phyloP scores from a whole-genome alignment of 1,139 yeast species.

The Suhomyces wounanorum region DNA sequence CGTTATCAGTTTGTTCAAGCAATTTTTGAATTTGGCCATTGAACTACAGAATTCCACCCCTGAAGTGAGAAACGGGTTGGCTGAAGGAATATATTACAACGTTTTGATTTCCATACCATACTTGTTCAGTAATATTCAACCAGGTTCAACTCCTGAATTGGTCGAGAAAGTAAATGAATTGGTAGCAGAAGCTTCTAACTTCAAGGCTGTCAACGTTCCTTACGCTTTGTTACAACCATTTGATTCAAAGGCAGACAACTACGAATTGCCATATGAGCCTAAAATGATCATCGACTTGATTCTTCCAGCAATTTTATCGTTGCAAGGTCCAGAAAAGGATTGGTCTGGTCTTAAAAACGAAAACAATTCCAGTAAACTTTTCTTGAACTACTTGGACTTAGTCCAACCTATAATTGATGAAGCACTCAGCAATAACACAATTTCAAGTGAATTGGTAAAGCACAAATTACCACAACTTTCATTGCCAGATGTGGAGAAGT shows the following conservation, averaged over 20 bases:
- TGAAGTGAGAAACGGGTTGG: conserved; percentile 53
- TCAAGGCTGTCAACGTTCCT: conserved; percentile 28
- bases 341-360: conserved; percentile 25
- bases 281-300: conserved; percentile 53
- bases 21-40: conserved; percentile 57
- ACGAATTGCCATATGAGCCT: conserved; percentile 54
- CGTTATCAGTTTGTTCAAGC: conserved; percentile 53
- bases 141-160: conserved; percentile 28
- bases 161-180: conserved; percentile 44
- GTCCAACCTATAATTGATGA: conserved; percentile 41
- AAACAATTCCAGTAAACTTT: conserved; percentile 24
- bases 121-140: conserved; percentile 48
- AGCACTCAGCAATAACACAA: conserved; percentile 37
- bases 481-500: conserved; percentile 45
- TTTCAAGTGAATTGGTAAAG: conserved; percentile 42
- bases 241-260: conserved; percentile 35
- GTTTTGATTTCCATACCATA: conserved; percentile 72
- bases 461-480: conserved; percentile 51
- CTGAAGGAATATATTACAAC: conserved; percentile 69
- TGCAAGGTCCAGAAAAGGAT: conserved; percentile 30
- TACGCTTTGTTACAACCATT: conserved; percentile 39
- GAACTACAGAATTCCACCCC: conserved; percentile 49
- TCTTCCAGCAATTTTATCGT: conserved; percentile 51
- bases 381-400: conserved; percentile 35
- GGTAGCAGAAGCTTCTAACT: conserved; percentile 45